Evolutionary conservation across 495 filamentous ascomycete genomes (phyloP).

Genomic region (Sordaria brevicollis): DNA sequence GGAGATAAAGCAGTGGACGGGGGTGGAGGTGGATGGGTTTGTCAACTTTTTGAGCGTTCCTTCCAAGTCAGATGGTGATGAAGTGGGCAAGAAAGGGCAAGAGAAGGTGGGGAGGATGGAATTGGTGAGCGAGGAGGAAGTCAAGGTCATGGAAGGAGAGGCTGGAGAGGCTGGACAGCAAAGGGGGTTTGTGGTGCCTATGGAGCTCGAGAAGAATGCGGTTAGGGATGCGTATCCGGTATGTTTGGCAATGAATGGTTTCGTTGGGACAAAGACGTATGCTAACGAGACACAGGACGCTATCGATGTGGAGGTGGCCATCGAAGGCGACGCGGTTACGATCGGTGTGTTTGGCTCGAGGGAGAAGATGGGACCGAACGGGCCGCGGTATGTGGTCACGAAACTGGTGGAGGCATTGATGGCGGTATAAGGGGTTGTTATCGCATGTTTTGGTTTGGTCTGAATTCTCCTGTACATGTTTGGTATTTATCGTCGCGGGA

Average conservation of each 20-base stretch:
- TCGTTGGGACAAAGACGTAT: background rate
- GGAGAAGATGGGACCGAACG: constrained; percentile 1
- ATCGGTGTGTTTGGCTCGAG: constrained; percentile 43
- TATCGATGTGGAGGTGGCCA: constrained; percentile 44
- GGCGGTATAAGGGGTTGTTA: background rate
- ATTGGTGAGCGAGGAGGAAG: background rate
- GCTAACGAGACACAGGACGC: constrained; percentile 29
- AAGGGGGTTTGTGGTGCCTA: background rate
- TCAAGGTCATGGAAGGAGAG: background rate
- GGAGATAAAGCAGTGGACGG: constrained; percentile 41
- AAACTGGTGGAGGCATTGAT: background rate
- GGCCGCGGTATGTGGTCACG: background rate
- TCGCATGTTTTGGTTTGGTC: background rate
- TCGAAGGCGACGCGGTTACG: constrained; percentile 34
- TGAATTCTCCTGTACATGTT: background rate
- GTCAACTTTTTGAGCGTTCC: constrained; percentile 46
- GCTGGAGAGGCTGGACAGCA: background rate
- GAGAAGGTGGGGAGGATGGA: background rate
- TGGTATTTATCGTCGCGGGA: background rate
- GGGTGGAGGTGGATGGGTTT: constrained; percentile 34
- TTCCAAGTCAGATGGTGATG: background rate
- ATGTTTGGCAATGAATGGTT: constrained; percentile 2
- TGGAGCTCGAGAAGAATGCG: constrained; percentile 9
- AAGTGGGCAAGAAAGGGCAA: background rate
- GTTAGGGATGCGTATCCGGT: constrained; percentile 25